Percentiles rank a stretch among this genome's conserved stretches.
phyloP scores from a whole-genome alignment of 768 basidiomycete genomes.

The Stropharia rugosoannulata region DNA sequence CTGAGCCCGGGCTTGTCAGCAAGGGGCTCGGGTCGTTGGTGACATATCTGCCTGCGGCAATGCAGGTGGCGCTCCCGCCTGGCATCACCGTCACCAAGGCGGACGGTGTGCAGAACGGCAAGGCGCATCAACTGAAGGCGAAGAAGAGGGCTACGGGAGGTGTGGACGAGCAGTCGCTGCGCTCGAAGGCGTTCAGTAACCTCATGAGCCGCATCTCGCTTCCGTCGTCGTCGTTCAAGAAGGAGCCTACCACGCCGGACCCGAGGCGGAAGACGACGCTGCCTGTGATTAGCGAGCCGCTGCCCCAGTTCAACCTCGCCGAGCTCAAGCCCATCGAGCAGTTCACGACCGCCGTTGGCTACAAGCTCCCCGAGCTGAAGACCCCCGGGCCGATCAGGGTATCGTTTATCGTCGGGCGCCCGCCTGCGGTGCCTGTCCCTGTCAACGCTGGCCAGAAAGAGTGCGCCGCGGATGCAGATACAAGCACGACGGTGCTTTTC shows the following conservation, averaged over 20 bases:
- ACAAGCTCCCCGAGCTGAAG: slow-evolving; percentile 13
- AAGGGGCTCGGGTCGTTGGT: neutral
- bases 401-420: slow-evolving; percentile 13
- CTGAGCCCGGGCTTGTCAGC: neutral
- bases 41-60: neutral
- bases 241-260: slow-evolving; percentile 7
- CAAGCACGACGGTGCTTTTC: neutral
- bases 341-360: neutral
- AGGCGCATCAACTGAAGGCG: neutral
- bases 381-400: slow-evolving; percentile 13
- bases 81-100: neutral
- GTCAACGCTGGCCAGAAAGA: neutral
- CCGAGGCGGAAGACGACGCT: neutral
- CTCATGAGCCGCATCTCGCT: slow-evolving; percentile 20
- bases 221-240: slow-evolving; percentile 15
- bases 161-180: slow-evolving; percentile 10
- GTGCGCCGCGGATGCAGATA: neutral
- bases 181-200: slow-evolving; percentile 17
- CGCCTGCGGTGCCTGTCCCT: neutral
- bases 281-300: neutral
- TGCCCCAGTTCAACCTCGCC: neutral
- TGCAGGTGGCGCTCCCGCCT: neutral
- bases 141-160: neutral
- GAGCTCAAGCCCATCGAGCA: neutral
- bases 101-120: slow-evolving; percentile 2